These are phyloP conservation scores for Amanita rimosa DNA, from an alignment of 768 basidiomycete genomes.

Conservation along the genomic window DNA sequence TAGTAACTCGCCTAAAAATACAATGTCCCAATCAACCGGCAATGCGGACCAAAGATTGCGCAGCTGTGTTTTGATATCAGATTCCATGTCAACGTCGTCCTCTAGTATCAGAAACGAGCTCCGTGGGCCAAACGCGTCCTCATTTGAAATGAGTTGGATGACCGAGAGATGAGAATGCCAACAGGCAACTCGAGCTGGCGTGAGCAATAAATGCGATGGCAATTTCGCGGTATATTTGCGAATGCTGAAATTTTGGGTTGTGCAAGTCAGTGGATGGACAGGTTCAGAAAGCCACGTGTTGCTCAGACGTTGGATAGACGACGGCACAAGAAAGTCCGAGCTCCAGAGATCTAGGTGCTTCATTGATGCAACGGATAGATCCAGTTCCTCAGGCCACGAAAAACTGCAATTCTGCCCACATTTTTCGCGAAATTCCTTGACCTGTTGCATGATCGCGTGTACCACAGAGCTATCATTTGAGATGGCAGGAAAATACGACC, in stretches of 20 bases:
- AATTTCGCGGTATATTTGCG: slow-evolving; percentile 21
- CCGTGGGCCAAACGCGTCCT: slow-evolving; percentile 11
- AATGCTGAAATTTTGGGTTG: slow-evolving; percentile 27
- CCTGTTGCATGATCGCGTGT: slow-evolving; percentile 28
- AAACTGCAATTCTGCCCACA: slow-evolving; percentile 7
- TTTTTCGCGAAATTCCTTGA: slow-evolving; percentile 22
- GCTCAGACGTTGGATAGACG: slow-evolving; percentile 1
- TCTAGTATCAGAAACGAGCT: slow-evolving; percentile 51
- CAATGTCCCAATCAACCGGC: slow-evolving; percentile 59
- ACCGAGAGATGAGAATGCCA: slow-evolving; percentile 58
- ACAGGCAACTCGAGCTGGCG: slow-evolving; percentile 52
- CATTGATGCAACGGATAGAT: slow-evolving; percentile 14
- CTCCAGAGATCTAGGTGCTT: slow-evolving; percentile 17
- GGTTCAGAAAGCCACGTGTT: neutral
- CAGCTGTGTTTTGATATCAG: slow-evolving; percentile 34
- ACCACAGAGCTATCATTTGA: slow-evolving; percentile 28
- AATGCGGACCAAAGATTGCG: slow-evolving; percentile 36
- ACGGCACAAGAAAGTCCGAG: slow-evolving; percentile 10
- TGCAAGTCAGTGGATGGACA: slow-evolving; percentile 24
- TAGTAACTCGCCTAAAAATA: slow-evolving; percentile 46
- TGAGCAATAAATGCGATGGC: slow-evolving; percentile 40
- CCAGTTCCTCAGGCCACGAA: slow-evolving; percentile 27
- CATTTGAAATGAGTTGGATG: slow-evolving; percentile 32
- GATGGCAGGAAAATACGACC: slow-evolving; percentile 44
- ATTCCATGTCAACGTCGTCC: slow-evolving; percentile 75